Evolutionary conservation across 2,329 filamentous ascomycete genomes (phyloP).

Genomic region (Botryosphaeria dothidea): DNA sequence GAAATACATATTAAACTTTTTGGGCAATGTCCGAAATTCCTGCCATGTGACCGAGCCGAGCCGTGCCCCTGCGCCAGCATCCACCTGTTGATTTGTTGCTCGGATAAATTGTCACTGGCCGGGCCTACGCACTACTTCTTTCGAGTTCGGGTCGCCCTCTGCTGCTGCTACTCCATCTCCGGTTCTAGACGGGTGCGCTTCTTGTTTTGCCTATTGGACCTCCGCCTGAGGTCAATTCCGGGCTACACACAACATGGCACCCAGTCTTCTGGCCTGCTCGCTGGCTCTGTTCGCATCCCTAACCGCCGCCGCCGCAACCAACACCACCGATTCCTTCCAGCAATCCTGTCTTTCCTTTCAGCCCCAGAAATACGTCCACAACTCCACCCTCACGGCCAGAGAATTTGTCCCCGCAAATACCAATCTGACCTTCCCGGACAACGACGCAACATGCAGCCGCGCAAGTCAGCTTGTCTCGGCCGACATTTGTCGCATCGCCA

Average conservation of each 20-base stretch:
- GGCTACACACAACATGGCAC: neutral
- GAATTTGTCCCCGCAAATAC: constrained; percentile 41
- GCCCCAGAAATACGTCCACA: constrained; percentile 5
- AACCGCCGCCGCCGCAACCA: neutral
- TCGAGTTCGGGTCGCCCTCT: neutral
- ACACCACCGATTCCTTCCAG: constrained; percentile 11
- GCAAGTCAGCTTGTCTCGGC: constrained; percentile 35
- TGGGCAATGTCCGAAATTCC: neutral
- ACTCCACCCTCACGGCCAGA: neutral
- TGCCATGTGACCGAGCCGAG: neutral
- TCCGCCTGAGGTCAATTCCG: neutral
- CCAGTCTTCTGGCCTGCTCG: neutral
- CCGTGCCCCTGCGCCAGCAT: neutral
- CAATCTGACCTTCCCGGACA: constrained; percentile 25
- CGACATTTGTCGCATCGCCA: constrained; percentile 45
- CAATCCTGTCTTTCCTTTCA: neutral
- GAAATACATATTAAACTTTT: neutral
- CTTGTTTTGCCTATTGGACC: neutral
- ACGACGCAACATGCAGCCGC: constrained; percentile 27
- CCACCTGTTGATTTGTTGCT: neutral
- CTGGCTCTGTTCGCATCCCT: neutral
- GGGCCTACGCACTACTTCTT: no score
- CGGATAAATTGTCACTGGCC: neutral
- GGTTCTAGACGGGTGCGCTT: neutral
- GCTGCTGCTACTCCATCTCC: neutral